Base-by-base conservation (phyloP, 164 flowering plant species). In the Akebia trifoliata region DNA sequence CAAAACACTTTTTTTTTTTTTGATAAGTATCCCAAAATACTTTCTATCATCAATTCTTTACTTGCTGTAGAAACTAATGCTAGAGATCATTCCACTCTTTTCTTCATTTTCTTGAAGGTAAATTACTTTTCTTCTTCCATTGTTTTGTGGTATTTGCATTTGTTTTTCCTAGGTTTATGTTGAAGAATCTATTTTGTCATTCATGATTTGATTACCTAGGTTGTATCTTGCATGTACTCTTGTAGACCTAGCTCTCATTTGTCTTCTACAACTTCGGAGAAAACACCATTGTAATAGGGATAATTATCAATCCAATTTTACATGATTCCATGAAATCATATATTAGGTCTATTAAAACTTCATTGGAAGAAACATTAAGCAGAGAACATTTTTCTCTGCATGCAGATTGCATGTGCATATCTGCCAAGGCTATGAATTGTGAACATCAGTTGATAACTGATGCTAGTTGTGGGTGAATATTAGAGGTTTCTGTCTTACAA, bases 181-280 rank as follows among this genome's bases (percentile, higher is more conserved):
- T n/a, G n/a, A n/a, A n/a, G n/a, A n/a, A n/a, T n/a, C n/a, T n/a
- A 24, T 9, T 46, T 46, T 46, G 28, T 46, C 4, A 8, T 25
- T 8, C 9, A 9, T 4, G 1, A 36, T 24, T 9, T 8, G 24
- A 8, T 1, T 17, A 10, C 11, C 12, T 46, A 24, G 21, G 24
- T n/a, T 4, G 17, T 32, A 10, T 1, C 32, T 32, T 17, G 21
- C 20, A 10, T 31, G 8, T 5, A 22, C 21, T 32, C 37, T 34
- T 22, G 21, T 34, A 30, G 55, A 51, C 55, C 55, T 32, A 30
- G 55, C 22, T 3, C 6, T 7, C n/a, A 39, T 39, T 39, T 39
- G 14, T 39, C 46, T 15, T 39, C 43, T 42, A 6, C 46, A 8
- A 39, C 43, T 21, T 21, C 12, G 8, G 17, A 48, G 18, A 25